Percentiles rank a stretch among this genome's conserved stretches.
These are phyloP conservation scores for Pichia scutulata DNA, from an alignment of 805 yeast species.

Conservation along the genomic window DNA sequence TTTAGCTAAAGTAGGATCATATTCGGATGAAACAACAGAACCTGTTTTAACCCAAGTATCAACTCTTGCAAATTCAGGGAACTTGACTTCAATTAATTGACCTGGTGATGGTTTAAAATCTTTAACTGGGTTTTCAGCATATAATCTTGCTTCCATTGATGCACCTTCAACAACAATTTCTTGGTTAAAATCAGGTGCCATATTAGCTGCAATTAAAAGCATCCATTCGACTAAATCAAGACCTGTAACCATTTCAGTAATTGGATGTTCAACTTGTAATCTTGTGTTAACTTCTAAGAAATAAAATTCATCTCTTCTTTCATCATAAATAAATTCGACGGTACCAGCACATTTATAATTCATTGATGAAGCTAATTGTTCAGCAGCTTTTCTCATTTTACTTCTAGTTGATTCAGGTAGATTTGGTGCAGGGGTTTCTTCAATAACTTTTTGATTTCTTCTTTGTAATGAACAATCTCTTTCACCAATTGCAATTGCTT, in stretches of 20 bases:
- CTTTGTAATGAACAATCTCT: slow-evolving; percentile 97
- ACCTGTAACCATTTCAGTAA: slow-evolving; percentile 93
- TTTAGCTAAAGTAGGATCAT: slow-evolving; percentile 94
- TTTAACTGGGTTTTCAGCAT: slow-evolving; percentile 95
- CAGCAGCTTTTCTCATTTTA: slow-evolving; percentile 76
- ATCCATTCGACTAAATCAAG: slow-evolving; percentile 96
- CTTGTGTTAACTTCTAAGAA: slow-evolving; percentile 95
- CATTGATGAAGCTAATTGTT: slow-evolving; percentile 71
- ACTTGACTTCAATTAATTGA: slow-evolving; percentile 72
- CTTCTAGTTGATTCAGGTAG: slow-evolving; percentile 73
- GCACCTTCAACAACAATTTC: slow-evolving; percentile 67
- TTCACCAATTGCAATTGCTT: slow-evolving; percentile 91
- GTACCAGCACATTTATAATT: slow-evolving; percentile 97
- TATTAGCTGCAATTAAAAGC: slow-evolving; percentile 85
- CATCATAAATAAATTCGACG: slow-evolving; percentile 90
- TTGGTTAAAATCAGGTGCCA: slow-evolving; percentile 69
- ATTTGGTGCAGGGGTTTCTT: slow-evolving; percentile 97
- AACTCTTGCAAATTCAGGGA: slow-evolving; percentile 88
- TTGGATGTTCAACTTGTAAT: slow-evolving; percentile 95
- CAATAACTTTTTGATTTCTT: slow-evolving; percentile 92
- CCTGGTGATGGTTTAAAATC: slow-evolving; percentile 97
- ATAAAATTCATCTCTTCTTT: slow-evolving; percentile 79
- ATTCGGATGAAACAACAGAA: slow-evolving; percentile 81
- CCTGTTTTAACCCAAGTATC: slow-evolving; percentile 94
- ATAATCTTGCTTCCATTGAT: slow-evolving; percentile 92